phyloP scores from a whole-genome alignment of 331 rosid species.

The Arachis monticola region DNA sequence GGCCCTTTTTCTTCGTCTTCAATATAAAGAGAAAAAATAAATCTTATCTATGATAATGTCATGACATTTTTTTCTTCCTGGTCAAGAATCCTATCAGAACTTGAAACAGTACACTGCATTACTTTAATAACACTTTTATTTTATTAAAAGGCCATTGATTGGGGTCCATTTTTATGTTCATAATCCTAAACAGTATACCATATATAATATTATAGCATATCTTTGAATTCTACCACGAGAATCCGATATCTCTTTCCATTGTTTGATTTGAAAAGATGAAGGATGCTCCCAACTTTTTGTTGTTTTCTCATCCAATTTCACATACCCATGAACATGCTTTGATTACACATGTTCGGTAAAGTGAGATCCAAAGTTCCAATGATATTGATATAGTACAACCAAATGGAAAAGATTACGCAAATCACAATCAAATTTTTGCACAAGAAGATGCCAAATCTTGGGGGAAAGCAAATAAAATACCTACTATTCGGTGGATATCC shows the following conservation, averaged over 20 bases:
- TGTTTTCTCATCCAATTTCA: background rate
- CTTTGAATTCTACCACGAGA: conserved; percentile 16
- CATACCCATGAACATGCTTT: background rate
- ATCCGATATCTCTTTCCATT: background rate
- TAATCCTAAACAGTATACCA: conserved; percentile 8
- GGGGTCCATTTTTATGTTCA: conserved; percentile 36
- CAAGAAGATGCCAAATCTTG: conserved; percentile 59
- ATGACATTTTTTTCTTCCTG: too few species aligned
- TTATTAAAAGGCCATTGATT: conserved; percentile 16
- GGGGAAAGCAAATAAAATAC: conserved; percentile 22
- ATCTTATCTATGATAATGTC: background rate
- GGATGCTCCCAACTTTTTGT: conserved; percentile 32
- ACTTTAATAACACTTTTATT: conserved; percentile 14
- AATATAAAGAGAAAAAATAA: background rate
- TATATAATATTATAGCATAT: conserved; percentile 32
- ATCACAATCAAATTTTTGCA: conserved; percentile 41
- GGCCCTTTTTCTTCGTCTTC: background rate
- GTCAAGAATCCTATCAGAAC: background rate
- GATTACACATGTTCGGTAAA: conserved; percentile 51
- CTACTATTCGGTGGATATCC: conserved; percentile 20
- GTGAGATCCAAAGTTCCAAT: conserved; percentile 54
- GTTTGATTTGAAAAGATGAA: conserved; percentile 53
- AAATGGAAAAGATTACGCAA: conserved; percentile 48
- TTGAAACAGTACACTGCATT: background rate
- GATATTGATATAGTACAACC: conserved; percentile 43